phyloP scores from a whole-genome alignment of 495 filamentous ascomycete genomes.

The Penicillium silybi region DNA sequence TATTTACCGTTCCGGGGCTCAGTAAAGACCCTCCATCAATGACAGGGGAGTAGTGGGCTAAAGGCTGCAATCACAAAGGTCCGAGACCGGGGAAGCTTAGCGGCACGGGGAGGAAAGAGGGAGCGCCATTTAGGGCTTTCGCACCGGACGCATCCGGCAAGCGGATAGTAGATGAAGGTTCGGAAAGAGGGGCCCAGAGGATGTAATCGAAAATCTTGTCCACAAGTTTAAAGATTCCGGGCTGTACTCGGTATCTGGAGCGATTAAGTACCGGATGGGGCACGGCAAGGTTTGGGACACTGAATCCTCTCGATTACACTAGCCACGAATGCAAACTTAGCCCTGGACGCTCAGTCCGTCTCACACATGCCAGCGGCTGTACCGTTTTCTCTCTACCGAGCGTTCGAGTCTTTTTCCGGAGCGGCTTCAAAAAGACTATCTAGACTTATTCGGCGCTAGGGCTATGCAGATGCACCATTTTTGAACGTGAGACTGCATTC shows the following conservation, averaged over 20 bases:
- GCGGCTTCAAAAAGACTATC: constrained; percentile 4
- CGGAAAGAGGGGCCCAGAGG: neutral
- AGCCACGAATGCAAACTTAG: neutral
- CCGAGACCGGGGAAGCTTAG: neutral
- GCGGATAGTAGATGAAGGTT: constrained; percentile 3
- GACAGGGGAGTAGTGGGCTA: neutral
- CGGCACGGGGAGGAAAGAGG: neutral
- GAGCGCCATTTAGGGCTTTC: constrained; percentile 5
- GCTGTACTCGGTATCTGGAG: constrained; percentile 8
- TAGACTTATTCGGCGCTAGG: constrained; percentile 8
- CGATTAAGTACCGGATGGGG: constrained; percentile 5
- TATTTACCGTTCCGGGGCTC: constrained; percentile 1
- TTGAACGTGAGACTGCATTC: neutral
- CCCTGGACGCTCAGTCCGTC: constrained; percentile 3
- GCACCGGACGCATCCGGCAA: neutral
- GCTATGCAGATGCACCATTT: constrained; percentile 6
- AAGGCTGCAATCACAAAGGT: constrained; percentile 4
- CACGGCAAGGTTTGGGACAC: constrained; percentile 14
- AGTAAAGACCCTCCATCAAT: neutral
- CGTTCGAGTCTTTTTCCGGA: constrained; percentile 5
- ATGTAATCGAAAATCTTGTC: neutral
- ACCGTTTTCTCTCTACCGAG: neutral
- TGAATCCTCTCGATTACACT: constrained; percentile 18
- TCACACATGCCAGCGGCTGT: constrained; percentile 1
- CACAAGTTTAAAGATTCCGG: neutral